These are phyloP conservation scores for Trichoderma orchidacearum DNA, from an alignment of 495 filamentous ascomycete genomes.

Conservation along the genomic window DNA sequence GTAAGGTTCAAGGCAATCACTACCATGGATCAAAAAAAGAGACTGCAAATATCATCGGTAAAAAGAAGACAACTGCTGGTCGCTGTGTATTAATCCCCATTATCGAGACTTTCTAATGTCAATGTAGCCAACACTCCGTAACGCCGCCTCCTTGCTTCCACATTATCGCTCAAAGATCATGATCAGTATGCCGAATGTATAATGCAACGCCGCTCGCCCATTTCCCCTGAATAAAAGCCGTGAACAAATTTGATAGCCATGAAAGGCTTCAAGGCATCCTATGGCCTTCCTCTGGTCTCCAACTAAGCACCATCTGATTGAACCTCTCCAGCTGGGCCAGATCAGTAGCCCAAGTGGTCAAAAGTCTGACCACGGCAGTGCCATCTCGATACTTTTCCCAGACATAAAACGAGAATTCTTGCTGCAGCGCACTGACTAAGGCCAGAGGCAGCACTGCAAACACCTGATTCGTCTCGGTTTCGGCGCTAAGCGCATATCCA, in stretches of 20 bases:
- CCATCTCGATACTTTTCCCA: constrained; percentile 1
- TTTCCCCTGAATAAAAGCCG: background rate
- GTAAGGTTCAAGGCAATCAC: too few species aligned
- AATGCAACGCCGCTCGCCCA: too few species aligned
- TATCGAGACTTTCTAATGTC: background rate
- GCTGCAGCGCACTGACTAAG: background rate
- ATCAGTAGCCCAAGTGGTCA: constrained; percentile 3
- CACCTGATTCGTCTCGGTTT: constrained; percentile 4
- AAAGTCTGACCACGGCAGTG: background rate
- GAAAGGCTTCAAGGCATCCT: background rate
- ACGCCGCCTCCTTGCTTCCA: background rate
- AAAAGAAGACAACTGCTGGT: too few species aligned
- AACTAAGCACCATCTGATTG: background rate
- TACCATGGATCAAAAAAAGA: too few species aligned
- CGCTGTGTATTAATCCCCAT: too few species aligned
- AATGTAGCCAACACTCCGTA: background rate
- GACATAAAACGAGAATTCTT: background rate
- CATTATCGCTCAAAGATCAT: background rate
- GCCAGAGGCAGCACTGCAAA: constrained; percentile 1
- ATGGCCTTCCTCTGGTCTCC: background rate
- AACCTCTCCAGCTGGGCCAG: background rate
- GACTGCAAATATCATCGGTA: too few species aligned
- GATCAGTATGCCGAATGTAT: background rate
- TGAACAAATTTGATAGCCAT: background rate
- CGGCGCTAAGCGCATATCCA: background rate